Evolutionary conservation across 225 moss, liverwort and hornwort genomes (phyloP).

Genomic region (Sphagnum tenellum): DNA sequence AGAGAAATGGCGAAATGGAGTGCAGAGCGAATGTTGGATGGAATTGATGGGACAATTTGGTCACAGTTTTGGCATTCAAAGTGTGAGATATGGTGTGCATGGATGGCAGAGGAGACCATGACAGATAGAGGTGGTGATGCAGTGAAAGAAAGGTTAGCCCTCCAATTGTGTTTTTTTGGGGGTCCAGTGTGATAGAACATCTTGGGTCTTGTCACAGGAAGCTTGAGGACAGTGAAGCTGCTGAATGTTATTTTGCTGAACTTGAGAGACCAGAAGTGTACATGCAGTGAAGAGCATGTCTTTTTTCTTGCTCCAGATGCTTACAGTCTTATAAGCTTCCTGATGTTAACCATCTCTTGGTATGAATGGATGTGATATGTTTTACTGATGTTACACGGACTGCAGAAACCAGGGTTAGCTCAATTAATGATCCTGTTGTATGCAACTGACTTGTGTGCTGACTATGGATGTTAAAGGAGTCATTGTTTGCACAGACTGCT

Average conservation of each 20-base stretch:
- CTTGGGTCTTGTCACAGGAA: constrained; percentile 39
- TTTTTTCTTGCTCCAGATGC: too few species aligned
- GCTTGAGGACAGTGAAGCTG: constrained; percentile 88
- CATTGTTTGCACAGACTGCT: constrained; percentile 54
- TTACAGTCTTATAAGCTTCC: too few species aligned
- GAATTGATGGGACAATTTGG: constrained; percentile 33
- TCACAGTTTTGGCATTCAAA: constrained; percentile 52
- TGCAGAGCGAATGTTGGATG: constrained; percentile 26
- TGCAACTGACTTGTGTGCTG: too few species aligned
- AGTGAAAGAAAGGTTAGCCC: constrained; percentile 56
- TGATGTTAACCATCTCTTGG: too few species aligned
- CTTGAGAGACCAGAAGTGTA: constrained; percentile 84
- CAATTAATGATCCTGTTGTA: too few species aligned
- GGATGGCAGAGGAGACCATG: constrained; percentile 83
- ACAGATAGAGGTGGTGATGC: constrained; percentile 43
- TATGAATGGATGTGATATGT: too few species aligned
- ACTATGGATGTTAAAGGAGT: neutral
- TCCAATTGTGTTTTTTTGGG: neutral
- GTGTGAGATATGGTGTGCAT: constrained; percentile 62
- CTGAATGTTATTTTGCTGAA: constrained; percentile 84
- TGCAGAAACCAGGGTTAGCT: too few species aligned
- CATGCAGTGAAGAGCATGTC: constrained; percentile 48
- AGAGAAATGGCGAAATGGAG: constrained; percentile 32
- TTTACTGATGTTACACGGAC: too few species aligned
- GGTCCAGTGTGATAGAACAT: neutral